Percentiles rank a stretch among this genome's conserved stretches.
Conservation (phyloP, 345 rosid species). For the Kandelia obovata region DNA sequence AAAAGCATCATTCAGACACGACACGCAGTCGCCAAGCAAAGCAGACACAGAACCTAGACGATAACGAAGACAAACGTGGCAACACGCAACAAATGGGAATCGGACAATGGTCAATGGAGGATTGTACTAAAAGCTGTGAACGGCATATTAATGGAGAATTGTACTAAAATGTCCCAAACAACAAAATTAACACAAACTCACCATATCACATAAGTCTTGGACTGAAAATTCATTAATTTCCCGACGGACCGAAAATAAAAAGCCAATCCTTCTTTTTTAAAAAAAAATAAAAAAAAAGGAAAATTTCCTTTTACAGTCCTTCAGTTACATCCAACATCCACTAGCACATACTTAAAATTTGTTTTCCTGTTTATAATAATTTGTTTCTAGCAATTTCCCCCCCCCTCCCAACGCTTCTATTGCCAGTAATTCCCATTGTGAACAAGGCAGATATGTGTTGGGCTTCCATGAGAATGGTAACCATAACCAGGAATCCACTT, state of each 20-base stretch:
- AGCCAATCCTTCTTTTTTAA: conserved; percentile 22
- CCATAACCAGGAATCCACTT: conserved; percentile 36
- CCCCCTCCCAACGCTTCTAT: conserved; percentile 20
- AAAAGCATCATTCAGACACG: too few relatives aligned
- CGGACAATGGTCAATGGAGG: background rate
- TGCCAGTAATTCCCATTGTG: conserved; percentile 66
- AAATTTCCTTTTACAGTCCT: conserved; percentile 37
- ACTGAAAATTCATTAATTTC: conserved; percentile 51
- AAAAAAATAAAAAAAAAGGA: background rate
- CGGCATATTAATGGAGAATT: background rate
- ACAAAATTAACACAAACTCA: conserved; percentile 24
- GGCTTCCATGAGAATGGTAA: conserved; percentile 46
- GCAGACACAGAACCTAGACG: background rate
- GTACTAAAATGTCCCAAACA: conserved; percentile 8
- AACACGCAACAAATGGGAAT: conserved; percentile 15
- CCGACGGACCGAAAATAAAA: conserved; percentile 32
- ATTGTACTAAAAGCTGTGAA: conserved; percentile 7
- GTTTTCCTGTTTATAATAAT: background rate
- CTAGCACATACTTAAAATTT: background rate
- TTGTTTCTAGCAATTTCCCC: background rate
- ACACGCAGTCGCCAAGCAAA: background rate
- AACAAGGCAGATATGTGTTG: conserved; percentile 45
- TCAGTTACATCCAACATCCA: conserved; percentile 28
- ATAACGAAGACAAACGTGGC: conserved; percentile 8
- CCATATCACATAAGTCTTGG: conserved; percentile 35